Evolutionary conservation across 805 yeast genomes (phyloP).

Genomic region (Diddensiella caesifluorescens): DNA sequence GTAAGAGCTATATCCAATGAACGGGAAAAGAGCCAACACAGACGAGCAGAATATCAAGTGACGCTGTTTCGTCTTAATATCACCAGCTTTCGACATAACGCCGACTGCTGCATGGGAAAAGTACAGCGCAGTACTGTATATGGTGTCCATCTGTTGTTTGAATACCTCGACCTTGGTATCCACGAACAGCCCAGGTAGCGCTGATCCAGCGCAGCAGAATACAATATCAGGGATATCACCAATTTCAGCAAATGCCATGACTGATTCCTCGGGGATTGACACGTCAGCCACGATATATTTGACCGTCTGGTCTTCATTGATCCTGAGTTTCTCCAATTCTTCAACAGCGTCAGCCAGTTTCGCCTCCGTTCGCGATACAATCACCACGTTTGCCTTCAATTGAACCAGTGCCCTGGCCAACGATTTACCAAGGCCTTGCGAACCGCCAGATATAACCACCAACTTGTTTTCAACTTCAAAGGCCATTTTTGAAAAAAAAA

Average conservation of each 20-base stretch:
- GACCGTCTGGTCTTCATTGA: slow-evolving; percentile 32
- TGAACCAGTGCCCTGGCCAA: slow-evolving; percentile 55
- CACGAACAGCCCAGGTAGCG: slow-evolving; percentile 69
- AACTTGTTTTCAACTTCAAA: slow-evolving; percentile 27
- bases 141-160: slow-evolving; percentile 54
- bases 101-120: slow-evolving; percentile 56
- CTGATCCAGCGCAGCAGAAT: slow-evolving; percentile 83
- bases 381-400: slow-evolving; percentile 56
- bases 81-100: slow-evolving; percentile 28
- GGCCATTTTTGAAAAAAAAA: slow-evolving; percentile 11
- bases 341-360: slow-evolving; percentile 49
- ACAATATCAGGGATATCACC: slow-evolving; percentile 59
- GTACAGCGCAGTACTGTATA: slow-evolving; percentile 69
- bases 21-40: slow-evolving; percentile 74
- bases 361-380: slow-evolving; percentile 71
- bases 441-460: slow-evolving; percentile 84
- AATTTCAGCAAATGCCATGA: slow-evolving; percentile 38
- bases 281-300: slow-evolving; percentile 60
- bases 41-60: slow-evolving; percentile 67
- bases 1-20: slow-evolving; percentile 87
- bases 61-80: slow-evolving; percentile 31
- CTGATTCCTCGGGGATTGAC: slow-evolving; percentile 48
- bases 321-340: slow-evolving; percentile 35
- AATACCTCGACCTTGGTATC: slow-evolving; percentile 60
- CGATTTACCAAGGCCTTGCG: slow-evolving; percentile 88